Conservation (phyloP, 2,329 filamentous ascomycete species). For the Ascochyta clinopodiicola region DNA sequence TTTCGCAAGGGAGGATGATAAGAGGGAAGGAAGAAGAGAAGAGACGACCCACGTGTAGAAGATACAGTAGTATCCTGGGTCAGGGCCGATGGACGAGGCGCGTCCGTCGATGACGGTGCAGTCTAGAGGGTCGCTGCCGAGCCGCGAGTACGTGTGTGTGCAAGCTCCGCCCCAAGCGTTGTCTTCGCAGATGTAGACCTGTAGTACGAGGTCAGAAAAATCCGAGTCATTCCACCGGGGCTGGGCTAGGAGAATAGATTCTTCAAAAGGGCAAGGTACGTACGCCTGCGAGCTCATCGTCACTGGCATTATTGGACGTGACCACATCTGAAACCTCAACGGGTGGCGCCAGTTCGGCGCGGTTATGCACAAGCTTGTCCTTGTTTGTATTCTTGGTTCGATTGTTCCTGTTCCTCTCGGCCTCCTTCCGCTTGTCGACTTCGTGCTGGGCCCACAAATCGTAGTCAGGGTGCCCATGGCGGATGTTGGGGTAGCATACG, state of each 20-base stretch:
- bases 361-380: background rate
- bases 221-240: background rate
- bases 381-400: background rate
- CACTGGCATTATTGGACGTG: background rate
- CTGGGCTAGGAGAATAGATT: background rate
- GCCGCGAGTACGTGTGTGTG: constrained; percentile 12
- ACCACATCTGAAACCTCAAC: background rate
- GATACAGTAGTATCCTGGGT: constrained; percentile 30
- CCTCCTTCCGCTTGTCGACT: background rate
- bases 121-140: constrained; percentile 20
- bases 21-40: background rate
- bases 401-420: background rate
- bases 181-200: constrained; percentile 39
- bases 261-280: background rate
- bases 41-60: constrained; percentile 36
- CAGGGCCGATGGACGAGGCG: constrained; percentile 30
- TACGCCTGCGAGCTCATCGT: background rate
- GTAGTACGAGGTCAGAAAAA: background rate
- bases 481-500: background rate
- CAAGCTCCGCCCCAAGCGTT: constrained; percentile 32
- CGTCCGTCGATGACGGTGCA: constrained; percentile 29
- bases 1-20: background rate
- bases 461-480: background rate
- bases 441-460: background rate
- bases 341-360: background rate